A percentile compares a stretch with the other conserved stretches of the same genome.
phyloP scores from a whole-genome alignment of 1,284 basidiomycete genomes.

The Cystobasidium pallidum region DNA sequence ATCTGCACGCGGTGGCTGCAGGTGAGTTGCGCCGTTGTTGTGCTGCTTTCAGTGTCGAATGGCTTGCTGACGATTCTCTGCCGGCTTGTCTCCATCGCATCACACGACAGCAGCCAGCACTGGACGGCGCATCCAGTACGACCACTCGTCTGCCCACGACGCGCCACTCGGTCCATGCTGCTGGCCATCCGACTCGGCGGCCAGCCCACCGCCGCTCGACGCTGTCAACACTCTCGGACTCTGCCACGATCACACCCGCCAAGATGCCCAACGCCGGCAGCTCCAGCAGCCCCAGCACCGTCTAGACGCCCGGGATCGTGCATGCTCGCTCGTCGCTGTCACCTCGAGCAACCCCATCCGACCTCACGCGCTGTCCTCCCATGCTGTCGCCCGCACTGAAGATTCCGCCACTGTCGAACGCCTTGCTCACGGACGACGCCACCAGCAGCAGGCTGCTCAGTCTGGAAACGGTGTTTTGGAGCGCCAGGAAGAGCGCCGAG shows the following conservation, averaged over 20 bases:
- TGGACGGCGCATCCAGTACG: not conserved
- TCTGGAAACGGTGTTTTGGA: too few relatives aligned
- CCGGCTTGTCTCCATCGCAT: not conserved
- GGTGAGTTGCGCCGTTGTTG: too few relatives aligned
- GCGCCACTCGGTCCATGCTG: too few relatives aligned
- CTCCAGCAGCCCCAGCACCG: not conserved
- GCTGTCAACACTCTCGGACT: constrained; percentile 10
- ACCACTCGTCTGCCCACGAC: too few relatives aligned
- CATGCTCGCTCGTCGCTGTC: constrained; percentile 2
- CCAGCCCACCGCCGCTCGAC: not conserved
- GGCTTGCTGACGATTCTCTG: not conserved
- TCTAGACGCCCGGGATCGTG: not conserved
- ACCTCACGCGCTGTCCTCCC: too few relatives aligned
- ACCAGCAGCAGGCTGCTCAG: not conserved
- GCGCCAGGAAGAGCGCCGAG: too few relatives aligned
- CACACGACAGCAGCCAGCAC: not conserved
- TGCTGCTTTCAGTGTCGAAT: too few relatives aligned
- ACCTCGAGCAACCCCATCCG: constrained; percentile 4
- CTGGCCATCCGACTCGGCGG: too few relatives aligned
- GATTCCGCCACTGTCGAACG: not conserved
- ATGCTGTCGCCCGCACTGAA: too few relatives aligned
- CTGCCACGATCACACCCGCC: constrained; percentile 9
- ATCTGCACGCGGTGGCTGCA: not conserved
- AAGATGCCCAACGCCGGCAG: not conserved
- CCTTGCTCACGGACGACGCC: not conserved